These are phyloP conservation scores for Cordyceps tenuipes DNA, from an alignment of 2,329 filamentous ascomycete genomes.

Conservation along the genomic window DNA sequence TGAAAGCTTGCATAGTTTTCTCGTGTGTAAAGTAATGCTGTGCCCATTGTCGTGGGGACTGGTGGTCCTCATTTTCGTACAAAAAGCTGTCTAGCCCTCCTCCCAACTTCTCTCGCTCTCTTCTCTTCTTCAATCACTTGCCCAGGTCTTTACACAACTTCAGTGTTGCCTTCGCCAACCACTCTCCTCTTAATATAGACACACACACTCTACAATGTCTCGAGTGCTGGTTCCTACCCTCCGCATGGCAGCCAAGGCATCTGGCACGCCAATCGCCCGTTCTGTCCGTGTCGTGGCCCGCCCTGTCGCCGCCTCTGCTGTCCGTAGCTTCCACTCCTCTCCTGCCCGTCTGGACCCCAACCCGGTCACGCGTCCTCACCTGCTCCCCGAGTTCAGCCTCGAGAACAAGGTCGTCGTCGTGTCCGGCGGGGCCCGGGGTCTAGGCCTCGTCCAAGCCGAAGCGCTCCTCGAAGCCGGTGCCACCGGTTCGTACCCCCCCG, in stretches of 20 bases:
- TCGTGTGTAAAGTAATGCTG: neutral
- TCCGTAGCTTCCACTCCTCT: constrained; percentile 18
- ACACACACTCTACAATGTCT: constrained; percentile 18
- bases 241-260: constrained; percentile 13
- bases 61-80: neutral
- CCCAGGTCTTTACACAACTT: neutral
- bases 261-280: constrained; percentile 1
- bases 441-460: constrained; percentile 71
- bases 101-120: neutral
- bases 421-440: constrained; percentile 66
- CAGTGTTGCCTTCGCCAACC: neutral
- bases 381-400: constrained; percentile 67
- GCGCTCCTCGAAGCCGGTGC: constrained; percentile 74
- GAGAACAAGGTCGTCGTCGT: constrained; percentile 67
- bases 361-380: constrained; percentile 17
- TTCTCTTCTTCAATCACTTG: neutral
- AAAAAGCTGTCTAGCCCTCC: constrained; percentile 4
- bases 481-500: constrained; percentile 34
- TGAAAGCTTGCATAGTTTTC: neutral
- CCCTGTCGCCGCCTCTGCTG: constrained; percentile 12
- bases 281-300: constrained; percentile 1
- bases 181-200: neutral
- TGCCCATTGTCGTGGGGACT: constrained; percentile 6
- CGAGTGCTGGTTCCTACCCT: constrained; percentile 17
- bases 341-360: constrained; percentile 15